Conservation (phyloP, 2,329 filamentous ascomycete species). For the Colletotrichum liaoningense region DNA sequence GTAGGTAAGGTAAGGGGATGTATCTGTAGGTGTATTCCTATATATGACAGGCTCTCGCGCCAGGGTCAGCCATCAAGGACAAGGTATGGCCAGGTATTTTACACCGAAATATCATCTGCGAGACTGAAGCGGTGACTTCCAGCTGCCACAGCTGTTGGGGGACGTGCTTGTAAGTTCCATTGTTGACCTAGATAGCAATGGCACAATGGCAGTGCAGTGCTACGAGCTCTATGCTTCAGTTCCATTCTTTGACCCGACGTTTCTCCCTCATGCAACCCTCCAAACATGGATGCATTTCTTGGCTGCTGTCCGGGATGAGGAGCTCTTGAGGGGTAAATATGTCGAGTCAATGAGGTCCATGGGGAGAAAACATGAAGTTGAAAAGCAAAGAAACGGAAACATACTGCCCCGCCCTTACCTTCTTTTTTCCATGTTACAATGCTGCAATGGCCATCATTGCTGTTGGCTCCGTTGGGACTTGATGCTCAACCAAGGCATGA, state of each 20-base stretch:
- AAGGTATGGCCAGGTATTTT: too few relatives aligned
- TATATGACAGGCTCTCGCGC: neutral
- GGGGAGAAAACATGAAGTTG: neutral
- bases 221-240: neutral
- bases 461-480: neutral
- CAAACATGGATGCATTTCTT: neutral
- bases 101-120: neutral
- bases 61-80: neutral
- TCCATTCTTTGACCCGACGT: neutral
- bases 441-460: neutral
- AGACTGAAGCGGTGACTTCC: neutral
- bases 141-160: neutral
- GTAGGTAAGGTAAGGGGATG: neutral
- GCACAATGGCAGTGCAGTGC: neutral
- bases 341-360: neutral
- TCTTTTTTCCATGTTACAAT: neutral
- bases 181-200: neutral
- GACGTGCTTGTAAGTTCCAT: neutral
- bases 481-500: neutral
- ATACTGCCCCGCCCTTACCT: neutral
- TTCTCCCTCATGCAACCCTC: neutral
- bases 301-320: neutral
- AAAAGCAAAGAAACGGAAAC: conserved; percentile 17
- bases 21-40: neutral
- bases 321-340: neutral